Base-by-base conservation (phyloP, 2,329 filamentous ascomycete genomes). In the Colletotrichum shisoi region DNA sequence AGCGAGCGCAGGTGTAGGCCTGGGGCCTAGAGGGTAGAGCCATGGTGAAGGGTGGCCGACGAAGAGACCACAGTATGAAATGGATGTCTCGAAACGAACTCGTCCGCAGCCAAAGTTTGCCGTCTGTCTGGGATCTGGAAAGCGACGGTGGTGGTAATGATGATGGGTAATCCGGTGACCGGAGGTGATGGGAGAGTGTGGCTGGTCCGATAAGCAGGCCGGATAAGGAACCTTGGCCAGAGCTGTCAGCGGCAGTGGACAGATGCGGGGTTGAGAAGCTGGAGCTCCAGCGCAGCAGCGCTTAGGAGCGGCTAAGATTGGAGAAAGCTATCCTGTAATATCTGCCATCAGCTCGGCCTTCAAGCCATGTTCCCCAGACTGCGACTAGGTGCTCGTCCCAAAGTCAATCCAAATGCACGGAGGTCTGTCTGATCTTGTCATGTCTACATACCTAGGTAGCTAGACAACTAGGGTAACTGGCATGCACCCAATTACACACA, bases 231-330 rank as follows among this genome's bases (percentile, higher is more conserved):
- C 40, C 61, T 54, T 54, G 21, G 37, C 53, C 42, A 56, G 46
- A 64, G 54, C 54, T 66, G 45, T 44, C 44, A n/a, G 49, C 37
- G 27, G 37, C 37, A 24, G 45, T 60, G 49, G 61, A 44, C 65
- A 37, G 65, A 56, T 67, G 65, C 65, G 65, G 65, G 65, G 65
- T 67, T 46, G 54, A 44, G 48, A 44, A 67, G 64, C 44, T 64
- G 24, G 13, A 67, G 61, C 61, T 67, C 49, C 42, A 60, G 61
- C 65, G 34, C 61, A 58, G 46, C 37, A 64, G 64, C 65, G 61
- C 61, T 59, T 59, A 64, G 54, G 60, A 42, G 54, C 65, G 65
- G 65, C 61, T 67, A 64, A 67, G 13, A 64, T 64, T 67, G 65
- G 65, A 24, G 65, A 64, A 58, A 48, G 44, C 44, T 27, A 49